Evolutionary conservation across 805 yeast genomes (phyloP).

Genomic region (Barnettozyma populi): DNA sequence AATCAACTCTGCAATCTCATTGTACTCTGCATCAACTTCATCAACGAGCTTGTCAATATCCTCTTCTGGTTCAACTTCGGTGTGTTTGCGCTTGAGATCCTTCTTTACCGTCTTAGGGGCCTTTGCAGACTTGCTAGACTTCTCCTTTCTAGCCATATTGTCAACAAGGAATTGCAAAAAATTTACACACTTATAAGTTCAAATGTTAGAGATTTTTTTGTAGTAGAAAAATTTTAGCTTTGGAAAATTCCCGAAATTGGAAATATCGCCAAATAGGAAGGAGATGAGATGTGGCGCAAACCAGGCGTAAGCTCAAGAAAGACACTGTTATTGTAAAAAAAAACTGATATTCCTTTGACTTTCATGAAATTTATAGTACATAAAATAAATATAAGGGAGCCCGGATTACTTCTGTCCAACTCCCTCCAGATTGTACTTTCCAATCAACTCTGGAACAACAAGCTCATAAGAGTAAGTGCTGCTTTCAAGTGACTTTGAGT

Average conservation of each 20-base stretch:
- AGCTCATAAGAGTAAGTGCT: constrained; percentile 62
- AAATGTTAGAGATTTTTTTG: constrained; percentile 1
- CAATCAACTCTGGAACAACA: constrained; percentile 55
- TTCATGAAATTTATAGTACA: too few species aligned
- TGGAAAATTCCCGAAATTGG: background rate
- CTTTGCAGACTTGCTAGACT: background rate
- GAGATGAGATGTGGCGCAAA: constrained; percentile 12
- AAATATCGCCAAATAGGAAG: background rate
- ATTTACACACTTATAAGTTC: background rate
- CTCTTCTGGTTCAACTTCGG: constrained; percentile 27
- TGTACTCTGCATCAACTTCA: constrained; percentile 50
- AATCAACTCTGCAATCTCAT: constrained; percentile 49
- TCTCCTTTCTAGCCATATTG: constrained; percentile 14
- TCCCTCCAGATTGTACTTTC: constrained; percentile 12
- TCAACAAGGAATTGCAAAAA: background rate
- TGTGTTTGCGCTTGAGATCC: constrained; percentile 24
- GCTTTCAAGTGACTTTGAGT: constrained; percentile 41
- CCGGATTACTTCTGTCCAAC: constrained; percentile 16
- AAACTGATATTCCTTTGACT: too few species aligned
- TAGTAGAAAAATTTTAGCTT: constrained; percentile 4
- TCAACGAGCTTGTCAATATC: constrained; percentile 43
- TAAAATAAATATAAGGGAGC: background rate
- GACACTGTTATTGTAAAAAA: too few species aligned
- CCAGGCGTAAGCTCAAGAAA: background rate
- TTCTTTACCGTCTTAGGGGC: background rate